A percentile compares a stretch with the other conserved stretches of the same genome.
These are phyloP conservation scores for Alternaria sp. DNA, from an alignment of 2,329 filamentous ascomycete genomes.

Conservation along the genomic window DNA sequence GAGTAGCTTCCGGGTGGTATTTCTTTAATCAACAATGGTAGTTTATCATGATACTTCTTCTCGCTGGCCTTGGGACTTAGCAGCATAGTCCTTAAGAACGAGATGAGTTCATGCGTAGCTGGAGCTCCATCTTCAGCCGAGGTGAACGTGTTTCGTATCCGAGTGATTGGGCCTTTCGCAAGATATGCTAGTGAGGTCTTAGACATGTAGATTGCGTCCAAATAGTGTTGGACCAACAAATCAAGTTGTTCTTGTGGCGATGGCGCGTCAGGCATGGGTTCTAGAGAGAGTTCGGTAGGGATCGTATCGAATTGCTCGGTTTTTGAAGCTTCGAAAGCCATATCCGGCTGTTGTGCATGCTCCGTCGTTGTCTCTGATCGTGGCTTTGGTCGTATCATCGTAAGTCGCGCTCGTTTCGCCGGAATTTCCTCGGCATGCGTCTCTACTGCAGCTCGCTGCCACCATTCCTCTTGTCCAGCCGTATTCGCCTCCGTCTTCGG, in stretches of 20 bases:
- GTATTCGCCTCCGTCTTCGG: conserved; percentile 55
- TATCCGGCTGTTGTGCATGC: conserved; percentile 9
- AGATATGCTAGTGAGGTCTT: conserved; percentile 83
- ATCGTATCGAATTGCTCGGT: neutral
- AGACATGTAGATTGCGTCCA: conserved; percentile 58
- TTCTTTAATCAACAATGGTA: conserved; percentile 71
- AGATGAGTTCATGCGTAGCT: conserved; percentile 69
- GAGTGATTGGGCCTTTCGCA: conserved; percentile 80
- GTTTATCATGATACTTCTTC: conserved; percentile 78
- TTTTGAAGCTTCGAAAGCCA: conserved; percentile 11
- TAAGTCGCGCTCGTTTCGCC: conserved; percentile 37
- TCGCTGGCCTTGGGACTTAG: conserved; percentile 73
- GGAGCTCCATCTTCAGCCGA: conserved; percentile 67
- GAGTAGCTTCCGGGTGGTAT: conserved; percentile 56
- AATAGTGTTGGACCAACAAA: conserved; percentile 54
- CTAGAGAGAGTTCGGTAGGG: conserved; percentile 16
- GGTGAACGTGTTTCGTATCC: conserved; percentile 75
- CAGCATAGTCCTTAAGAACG: conserved; percentile 74
- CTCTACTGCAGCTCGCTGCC: conserved; percentile 42
- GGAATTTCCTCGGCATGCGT: conserved; percentile 26
- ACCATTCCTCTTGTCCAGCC: conserved; percentile 36
- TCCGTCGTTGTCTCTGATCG: conserved; percentile 13
- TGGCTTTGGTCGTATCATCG: conserved; percentile 42
- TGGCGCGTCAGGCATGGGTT: conserved; percentile 20
- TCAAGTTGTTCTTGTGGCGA: conserved; percentile 59